Conservation (phyloP, 192 early-diverging fungal species). For the Podila horticola region DNA sequence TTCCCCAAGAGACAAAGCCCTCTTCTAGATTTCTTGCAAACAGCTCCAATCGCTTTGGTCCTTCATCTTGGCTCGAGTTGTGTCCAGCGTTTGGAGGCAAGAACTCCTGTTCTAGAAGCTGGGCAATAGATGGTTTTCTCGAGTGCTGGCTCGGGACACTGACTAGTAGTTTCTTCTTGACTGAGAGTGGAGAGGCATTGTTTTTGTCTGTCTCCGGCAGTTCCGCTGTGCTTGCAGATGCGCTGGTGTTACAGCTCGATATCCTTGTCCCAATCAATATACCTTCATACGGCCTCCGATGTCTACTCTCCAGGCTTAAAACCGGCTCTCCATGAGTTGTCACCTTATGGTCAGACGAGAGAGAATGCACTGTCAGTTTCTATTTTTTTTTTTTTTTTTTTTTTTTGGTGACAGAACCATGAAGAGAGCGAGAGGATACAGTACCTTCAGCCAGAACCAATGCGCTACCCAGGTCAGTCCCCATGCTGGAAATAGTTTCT, state of each 20-base stretch:
- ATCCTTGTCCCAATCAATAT: conserved; percentile 58
- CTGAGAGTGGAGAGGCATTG: not conserved
- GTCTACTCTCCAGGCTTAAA: conserved; percentile 46
- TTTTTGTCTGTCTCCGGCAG: not conserved
- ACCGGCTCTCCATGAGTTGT: conserved; percentile 56
- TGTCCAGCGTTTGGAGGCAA: conserved; percentile 14
- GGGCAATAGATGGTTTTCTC: conserved; percentile 70
- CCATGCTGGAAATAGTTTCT: conserved; percentile 78
- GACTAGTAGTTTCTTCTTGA: conserved; percentile 44
- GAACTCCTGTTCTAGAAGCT: conserved; percentile 29
- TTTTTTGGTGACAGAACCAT: not conserved
- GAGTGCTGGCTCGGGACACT: conserved; percentile 71
- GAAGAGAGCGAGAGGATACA: not conserved
- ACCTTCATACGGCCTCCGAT: conserved; percentile 77
- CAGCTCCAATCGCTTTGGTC: conserved; percentile 62
- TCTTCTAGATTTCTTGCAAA: conserved; percentile 70
- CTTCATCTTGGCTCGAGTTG: not conserved
- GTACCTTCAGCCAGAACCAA: conserved; percentile 77
- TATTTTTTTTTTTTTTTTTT: not conserved
- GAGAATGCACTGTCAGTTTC: not conserved
- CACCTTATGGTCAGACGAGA: conserved; percentile 15
- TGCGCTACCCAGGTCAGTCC: conserved; percentile 60
- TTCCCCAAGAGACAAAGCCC: conserved; percentile 75
- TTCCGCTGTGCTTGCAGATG: not conserved
- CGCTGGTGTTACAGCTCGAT: not conserved